A percentile compares a stretch with the other conserved stretches of the same genome.
Conservation (phyloP, 139 green algal genomes). For the Haematococcus lacustris region DNA sequence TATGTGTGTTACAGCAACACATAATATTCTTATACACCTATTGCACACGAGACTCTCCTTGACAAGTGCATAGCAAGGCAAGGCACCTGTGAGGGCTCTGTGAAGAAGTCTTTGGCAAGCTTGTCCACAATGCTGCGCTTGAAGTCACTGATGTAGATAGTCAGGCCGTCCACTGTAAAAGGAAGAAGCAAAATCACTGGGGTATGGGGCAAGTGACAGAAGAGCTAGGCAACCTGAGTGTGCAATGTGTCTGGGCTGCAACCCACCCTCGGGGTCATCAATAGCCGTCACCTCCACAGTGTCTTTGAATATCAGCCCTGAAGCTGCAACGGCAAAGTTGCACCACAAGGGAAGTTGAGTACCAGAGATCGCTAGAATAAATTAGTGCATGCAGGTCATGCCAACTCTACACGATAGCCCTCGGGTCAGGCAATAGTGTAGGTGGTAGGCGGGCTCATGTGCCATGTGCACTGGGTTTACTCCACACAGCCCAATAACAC, state of each 20-base stretch:
- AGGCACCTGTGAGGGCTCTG: conserved; percentile 55
- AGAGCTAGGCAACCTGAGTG: background rate
- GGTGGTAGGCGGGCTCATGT: too few species aligned
- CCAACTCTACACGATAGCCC: too few species aligned
- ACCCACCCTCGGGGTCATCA: conserved; percentile 55
- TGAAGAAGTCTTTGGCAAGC: conserved; percentile 71
- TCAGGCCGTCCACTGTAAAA: conserved; percentile 38
- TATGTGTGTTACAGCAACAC: too few species aligned
- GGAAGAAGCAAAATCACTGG: background rate
- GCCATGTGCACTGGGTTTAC: too few species aligned
- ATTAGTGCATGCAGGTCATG: too few species aligned
- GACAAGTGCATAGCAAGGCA: too few species aligned
- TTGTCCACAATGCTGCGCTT: conserved; percentile 72
- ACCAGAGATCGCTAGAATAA: too few species aligned
- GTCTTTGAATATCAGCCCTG: conserved; percentile 78
- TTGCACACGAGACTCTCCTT: too few species aligned
- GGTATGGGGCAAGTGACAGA: background rate
- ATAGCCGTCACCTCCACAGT: conserved; percentile 54
- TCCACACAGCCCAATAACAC: too few species aligned
- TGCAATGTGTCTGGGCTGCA: background rate
- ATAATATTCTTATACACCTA: too few species aligned
- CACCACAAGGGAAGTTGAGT: background rate
- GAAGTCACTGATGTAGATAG: conserved; percentile 78
- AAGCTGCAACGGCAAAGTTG: conserved; percentile 26
- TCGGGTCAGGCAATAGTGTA: too few species aligned